phyloP scores from a whole-genome alignment of 257 asterid species.

The Nicotiana obtusifolia region DNA sequence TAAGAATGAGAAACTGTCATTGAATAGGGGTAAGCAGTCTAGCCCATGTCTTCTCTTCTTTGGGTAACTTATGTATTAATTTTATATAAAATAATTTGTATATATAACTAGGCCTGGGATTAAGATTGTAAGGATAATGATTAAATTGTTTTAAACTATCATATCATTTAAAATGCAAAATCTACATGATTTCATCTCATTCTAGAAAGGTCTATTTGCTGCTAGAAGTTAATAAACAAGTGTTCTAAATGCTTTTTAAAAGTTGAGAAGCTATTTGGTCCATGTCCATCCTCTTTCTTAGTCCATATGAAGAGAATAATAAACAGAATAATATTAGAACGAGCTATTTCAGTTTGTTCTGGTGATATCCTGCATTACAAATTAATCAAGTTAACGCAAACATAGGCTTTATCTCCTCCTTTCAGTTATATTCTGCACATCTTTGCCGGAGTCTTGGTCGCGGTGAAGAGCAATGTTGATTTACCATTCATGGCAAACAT shows the following conservation, averaged over 20 bases:
- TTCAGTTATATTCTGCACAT: neutral
- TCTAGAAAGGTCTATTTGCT: neutral
- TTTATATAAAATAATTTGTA: neutral
- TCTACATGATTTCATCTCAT: neutral
- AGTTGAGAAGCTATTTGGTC: neutral
- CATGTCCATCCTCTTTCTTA: neutral
- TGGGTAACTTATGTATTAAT: neutral
- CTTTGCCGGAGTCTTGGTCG: neutral
- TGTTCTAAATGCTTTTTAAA: neutral
- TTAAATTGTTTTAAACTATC: neutral
- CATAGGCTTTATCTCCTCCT: neutral
- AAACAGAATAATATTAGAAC: neutral
- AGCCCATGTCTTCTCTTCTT: constrained; percentile 15
- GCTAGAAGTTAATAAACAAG: neutral
- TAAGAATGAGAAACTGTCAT: constrained; percentile 35
- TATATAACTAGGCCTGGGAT: neutral
- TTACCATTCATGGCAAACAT: neutral
- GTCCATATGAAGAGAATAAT: constrained; percentile 1
- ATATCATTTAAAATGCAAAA: neutral
- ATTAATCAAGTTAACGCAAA: neutral
- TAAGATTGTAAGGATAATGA: neutral
- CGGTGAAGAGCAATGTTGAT: neutral
- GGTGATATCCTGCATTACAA: constrained; percentile 5
- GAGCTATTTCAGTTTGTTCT: neutral
- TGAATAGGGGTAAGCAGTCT: constrained; percentile 38